Evolutionary conservation across 345 rosid genomes (phyloP).

Genomic region (Zanthoxylum bungeanum): DNA sequence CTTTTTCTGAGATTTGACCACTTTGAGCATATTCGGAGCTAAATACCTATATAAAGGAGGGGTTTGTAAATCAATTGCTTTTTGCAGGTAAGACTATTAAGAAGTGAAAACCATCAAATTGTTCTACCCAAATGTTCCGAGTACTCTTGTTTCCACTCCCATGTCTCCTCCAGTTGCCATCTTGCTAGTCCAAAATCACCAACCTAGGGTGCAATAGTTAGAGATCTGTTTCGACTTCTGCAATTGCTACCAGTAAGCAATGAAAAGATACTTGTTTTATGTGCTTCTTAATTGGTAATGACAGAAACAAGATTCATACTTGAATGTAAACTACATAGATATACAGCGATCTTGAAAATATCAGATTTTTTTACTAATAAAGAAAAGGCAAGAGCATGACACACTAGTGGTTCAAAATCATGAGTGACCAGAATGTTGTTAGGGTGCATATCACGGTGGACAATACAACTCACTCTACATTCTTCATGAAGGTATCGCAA

Average conservation of each 20-base stretch:
- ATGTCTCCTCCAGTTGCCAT: slow-evolving; percentile 98
- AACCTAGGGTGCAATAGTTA: slow-evolving; percentile 44
- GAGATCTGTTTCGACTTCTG: slow-evolving; percentile 2
- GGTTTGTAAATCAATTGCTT: not conserved
- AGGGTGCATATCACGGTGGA: slow-evolving; percentile 96
- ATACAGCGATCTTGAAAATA: not conserved
- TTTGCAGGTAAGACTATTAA: slow-evolving; percentile 1
- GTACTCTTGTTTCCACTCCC: slow-evolving; percentile 92
- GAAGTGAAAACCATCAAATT: not conserved
- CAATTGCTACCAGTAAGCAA: not conserved
- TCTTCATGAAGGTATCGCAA: slow-evolving; percentile 98
- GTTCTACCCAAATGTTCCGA: slow-evolving; percentile 91
- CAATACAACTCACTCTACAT: slow-evolving; percentile 98
- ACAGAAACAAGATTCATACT: not conserved
- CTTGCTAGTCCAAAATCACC: slow-evolving; percentile 98
- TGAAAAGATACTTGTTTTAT: not conserved
- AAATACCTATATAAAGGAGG: slow-evolving; percentile 54
- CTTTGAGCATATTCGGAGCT: slow-evolving; percentile 98
- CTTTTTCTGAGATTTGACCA: slow-evolving; percentile 95
- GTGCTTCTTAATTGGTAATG: not conserved
- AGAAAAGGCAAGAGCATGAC: slow-evolving; percentile 16
- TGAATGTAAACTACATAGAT: not conserved
- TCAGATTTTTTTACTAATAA: not conserved
- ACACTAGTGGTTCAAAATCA: slow-evolving; percentile 93
- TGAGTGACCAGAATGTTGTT: slow-evolving; percentile 94